Base-by-base conservation (phyloP, 2,329 filamentous ascomycete species). In the Bipolaris zeicola region DNA sequence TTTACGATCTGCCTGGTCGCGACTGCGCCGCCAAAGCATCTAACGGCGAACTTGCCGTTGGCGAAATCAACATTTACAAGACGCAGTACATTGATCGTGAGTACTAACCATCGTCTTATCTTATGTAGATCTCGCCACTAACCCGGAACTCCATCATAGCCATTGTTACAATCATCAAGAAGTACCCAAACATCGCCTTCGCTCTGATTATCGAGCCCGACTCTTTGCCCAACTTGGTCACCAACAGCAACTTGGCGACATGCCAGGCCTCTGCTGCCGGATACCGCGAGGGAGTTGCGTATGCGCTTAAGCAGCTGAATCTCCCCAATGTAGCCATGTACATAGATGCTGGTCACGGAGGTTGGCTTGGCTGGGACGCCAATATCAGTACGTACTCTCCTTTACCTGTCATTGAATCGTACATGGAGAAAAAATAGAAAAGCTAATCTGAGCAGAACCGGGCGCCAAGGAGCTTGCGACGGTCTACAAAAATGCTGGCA, bases 321-420 rank as follows among this genome's bases (percentile, higher is more conserved):
- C 75, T 88, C 34, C 80, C 83, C 66, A 88, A 89, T 71, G 85
- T 88, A 34, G 78, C 83, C 63, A 85, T 86, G 83, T 88, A 88
- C 73, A 74, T 88, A 39, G 86, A 89, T 66, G 85, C 85, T 20
- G 86, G 85, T 62, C 86, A 89, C 73, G 85, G 83, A 46, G 85
- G 86, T 64, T 89, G 86, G 86, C 80, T 88, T 49, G 86, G 86
- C 70, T 88, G 85, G 85, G 76, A 82, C 50, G 85, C 83, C 67
- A 88, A 88, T 76, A 79, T 86, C 50, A 71, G 72, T 58, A 67
- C 34, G 68, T 69, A 36, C 20, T 26, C 16, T 6, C 10, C 24
- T 31, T 39, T 16, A 22, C 20, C 7, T 31, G 13, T 13, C 10
- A 3, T 22, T 10, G 1, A 14, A 34, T 4, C 10, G 24, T 33